Conservation (phyloP, 169 alveolate genomes). For the Plasmodium yoelii region DNA sequence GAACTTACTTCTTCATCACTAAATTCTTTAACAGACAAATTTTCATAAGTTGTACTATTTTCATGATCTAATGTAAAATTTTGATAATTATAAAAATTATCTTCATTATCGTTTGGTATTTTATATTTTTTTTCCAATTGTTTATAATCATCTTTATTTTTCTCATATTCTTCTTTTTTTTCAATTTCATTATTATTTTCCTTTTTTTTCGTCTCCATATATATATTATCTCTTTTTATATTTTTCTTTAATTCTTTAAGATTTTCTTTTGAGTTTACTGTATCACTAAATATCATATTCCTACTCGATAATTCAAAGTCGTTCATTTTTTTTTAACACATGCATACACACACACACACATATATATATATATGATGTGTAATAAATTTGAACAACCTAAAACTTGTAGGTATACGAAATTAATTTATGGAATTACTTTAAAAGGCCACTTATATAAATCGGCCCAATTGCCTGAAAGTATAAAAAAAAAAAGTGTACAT, state of each 20-base stretch:
- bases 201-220: conserved; percentile 14
- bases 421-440: too few relatives aligned
- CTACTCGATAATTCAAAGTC: conserved; percentile 8
- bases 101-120: not conserved
- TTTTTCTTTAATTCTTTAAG: conserved; percentile 16
- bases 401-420: too few relatives aligned
- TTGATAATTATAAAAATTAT: not conserved
- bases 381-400: too few relatives aligned
- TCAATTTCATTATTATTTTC: conserved; percentile 13
- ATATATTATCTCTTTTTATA: conserved; percentile 9
- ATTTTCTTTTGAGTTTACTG: conserved; percentile 18
- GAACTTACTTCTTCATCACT: conserved; percentile 62
- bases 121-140: conserved; percentile 20
- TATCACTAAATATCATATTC: conserved; percentile 9
- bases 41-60: conserved; percentile 34
- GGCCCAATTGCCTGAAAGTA: too few relatives aligned
- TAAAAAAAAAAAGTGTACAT: too few relatives aligned
- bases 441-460: too few relatives aligned
- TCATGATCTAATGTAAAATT: conserved; percentile 18
- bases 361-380: not conserved
- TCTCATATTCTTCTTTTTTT: not conserved
- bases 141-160: conserved; percentile 21
- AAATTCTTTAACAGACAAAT: conserved; percentile 63
- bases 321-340: conserved; percentile 14
- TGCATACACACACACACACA: not conserved